phyloP scores from a whole-genome alignment of 345 rosid species.

The Camelina neglecta region DNA sequence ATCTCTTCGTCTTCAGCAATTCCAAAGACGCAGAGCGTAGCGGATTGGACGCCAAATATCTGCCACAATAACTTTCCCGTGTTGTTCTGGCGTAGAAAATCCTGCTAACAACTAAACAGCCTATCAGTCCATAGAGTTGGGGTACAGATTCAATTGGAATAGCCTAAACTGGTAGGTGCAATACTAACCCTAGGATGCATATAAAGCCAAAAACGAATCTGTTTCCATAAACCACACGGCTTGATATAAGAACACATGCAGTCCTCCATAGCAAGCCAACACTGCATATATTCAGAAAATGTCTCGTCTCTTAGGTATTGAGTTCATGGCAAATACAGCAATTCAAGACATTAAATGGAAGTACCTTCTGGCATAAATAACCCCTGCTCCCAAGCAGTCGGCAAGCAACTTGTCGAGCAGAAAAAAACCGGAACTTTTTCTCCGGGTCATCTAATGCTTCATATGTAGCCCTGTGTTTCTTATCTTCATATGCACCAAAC shows the following conservation, averaged over 20 bases:
- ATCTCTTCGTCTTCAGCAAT: conserved; percentile 87
- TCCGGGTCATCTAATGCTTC: conserved; percentile 75
- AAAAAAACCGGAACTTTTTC: conserved; percentile 71
- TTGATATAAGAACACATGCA: conserved; percentile 81
- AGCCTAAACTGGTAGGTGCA: background rate
- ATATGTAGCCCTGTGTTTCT: conserved; percentile 90
- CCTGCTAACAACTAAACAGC: conserved; percentile 53
- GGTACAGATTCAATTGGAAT: background rate
- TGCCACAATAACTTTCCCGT: conserved; percentile 96
- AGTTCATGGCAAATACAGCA: conserved; percentile 3
- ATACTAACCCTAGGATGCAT: conserved; percentile 95
- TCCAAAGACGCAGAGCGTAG: conserved; percentile 86
- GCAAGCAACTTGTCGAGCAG: conserved; percentile 92
- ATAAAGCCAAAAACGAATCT: conserved; percentile 85
- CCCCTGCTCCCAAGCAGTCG: conserved; percentile 88
- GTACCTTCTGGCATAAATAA: conserved; percentile 92
- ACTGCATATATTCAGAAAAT: conserved; percentile 55
- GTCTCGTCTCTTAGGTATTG: background rate
- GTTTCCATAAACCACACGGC: conserved; percentile 66
- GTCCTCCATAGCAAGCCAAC: conserved; percentile 96
- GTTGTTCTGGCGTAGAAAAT: conserved; percentile 93
- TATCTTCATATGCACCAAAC: conserved; percentile 75
- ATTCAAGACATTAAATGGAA: conserved; percentile 4
- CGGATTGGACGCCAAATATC: conserved; percentile 78
- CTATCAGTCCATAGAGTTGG: conserved; percentile 5